These are phyloP conservation scores for Backusella sp. DNA, from an alignment of 192 early-diverging fungal species.

Conservation along the genomic window DNA sequence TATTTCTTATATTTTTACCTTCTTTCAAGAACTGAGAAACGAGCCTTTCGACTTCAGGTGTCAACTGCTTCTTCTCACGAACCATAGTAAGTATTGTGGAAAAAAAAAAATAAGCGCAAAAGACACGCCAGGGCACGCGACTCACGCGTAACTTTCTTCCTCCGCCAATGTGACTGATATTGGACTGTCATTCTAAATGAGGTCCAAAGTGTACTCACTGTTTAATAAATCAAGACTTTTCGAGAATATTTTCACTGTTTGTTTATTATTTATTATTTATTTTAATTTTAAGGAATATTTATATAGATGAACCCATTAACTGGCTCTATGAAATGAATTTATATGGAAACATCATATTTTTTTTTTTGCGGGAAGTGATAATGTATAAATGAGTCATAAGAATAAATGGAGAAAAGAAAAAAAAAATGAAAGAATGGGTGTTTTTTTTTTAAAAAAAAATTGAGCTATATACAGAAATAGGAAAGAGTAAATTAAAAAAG, in stretches of 20 bases:
- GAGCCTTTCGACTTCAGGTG: conserved; percentile 26
- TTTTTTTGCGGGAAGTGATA: background rate
- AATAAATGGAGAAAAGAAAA: background rate
- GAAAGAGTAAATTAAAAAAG: conserved; percentile 10
- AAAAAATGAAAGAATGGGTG: background rate
- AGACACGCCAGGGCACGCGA: background rate
- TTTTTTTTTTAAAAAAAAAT: conserved; percentile 1
- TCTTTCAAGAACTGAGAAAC: conserved; percentile 33
- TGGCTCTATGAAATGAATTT: conserved; percentile 4
- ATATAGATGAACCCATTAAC: background rate
- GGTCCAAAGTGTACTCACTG: too few species aligned
- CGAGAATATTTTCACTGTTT: background rate
- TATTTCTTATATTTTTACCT: conserved; percentile 17
- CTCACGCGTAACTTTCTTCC: background rate
- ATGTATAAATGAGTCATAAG: conserved; percentile 9
- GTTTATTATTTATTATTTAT: background rate
- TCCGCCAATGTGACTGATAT: background rate
- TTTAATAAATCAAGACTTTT: background rate
- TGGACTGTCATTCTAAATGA: background rate
- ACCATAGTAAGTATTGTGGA: background rate
- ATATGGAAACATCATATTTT: background rate
- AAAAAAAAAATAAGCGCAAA: conserved; percentile 12
- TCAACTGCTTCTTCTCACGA: conserved; percentile 3
- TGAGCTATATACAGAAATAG: conserved; percentile 3
- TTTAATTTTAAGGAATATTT: conserved; percentile 7